phyloP scores from a whole-genome alignment of 768 basidiomycete genomes.

The Termitomyces sp. region DNA sequence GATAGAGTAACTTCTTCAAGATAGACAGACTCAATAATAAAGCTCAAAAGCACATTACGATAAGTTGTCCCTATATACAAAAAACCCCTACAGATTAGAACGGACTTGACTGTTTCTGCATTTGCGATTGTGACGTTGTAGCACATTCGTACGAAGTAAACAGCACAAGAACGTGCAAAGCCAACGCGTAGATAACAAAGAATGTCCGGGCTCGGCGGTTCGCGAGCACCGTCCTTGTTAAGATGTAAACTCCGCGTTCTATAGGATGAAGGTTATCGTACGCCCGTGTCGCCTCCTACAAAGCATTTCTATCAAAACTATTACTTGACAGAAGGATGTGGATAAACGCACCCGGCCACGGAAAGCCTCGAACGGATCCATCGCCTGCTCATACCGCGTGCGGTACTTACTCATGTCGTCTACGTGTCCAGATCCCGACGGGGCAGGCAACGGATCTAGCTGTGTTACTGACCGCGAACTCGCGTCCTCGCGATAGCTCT shows the following conservation, averaged over 20 bases:
- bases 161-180: conserved; percentile 76
- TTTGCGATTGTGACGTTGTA: conserved; percentile 38
- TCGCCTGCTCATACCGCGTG: conserved; percentile 89
- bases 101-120: conserved; percentile 49
- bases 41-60: too few species aligned
- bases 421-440: conserved; percentile 23
- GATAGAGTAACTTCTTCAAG: too few species aligned
- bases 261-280: conserved; percentile 88
- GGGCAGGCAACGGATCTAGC: conserved; percentile 59
- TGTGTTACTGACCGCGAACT: conserved; percentile 50
- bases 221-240: conserved; percentile 83
- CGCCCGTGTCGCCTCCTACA: conserved; percentile 89
- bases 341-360: conserved; percentile 72
- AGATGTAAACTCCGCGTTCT: conserved; percentile 78
- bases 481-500: conserved; percentile 84
- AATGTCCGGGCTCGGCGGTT: conserved; percentile 86
- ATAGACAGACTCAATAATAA: too few species aligned
- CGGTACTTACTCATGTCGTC: conserved; percentile 89
- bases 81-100: conserved; percentile 15
- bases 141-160: conserved; percentile 75
- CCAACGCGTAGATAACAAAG: conserved; percentile 83
- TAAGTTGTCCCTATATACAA: too few species aligned
- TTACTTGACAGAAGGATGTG: too few species aligned
- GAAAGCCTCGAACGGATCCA: conserved; percentile 99
- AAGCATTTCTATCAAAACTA: neutral